Base-by-base conservation (phyloP, 2,329 filamentous ascomycete species). In the Trichoderma sp. region DNA sequence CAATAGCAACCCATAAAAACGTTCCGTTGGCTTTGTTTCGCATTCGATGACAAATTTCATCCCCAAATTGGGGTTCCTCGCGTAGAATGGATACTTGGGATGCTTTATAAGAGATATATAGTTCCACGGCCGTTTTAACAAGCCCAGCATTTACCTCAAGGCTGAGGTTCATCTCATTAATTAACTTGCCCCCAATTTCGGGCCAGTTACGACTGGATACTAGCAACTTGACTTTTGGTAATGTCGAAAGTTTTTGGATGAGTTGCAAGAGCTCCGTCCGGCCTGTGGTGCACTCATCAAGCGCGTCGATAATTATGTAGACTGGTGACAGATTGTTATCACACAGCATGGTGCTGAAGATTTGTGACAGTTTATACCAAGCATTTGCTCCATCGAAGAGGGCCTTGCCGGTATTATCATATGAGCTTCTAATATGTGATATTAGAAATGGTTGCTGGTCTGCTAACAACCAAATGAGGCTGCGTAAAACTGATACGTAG, bases 261-360 rank as follows among this genome's bases (percentile, higher is more conserved):
- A 83, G 71, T 0, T 78, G 53, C 11, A 85, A 73, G 5, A 85
- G 79, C 52, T 76, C 57, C 49, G 58, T 68, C 82, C 85, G 56
- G 19, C 52, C 47, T 53, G 24, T 14, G 0, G 8, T 31, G 27
- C 65, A 68, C 72, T 85, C 83, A 66, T 86, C 83, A 0, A 86
- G 79, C 1, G 82, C 83, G 73, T 86, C 82, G 55, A 86, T 73
- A 13, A 85, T 70, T 5, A 86, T 64, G 70, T 77, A 76, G 0
- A 75, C 75, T 0, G 11, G 70, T 0, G 73, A 16, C 2, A 81
- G 67, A 5, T 14, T 72, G 2, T 70, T 68, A 61, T 84, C 80
- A 11, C 76, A 16, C 1, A 86, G 70, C 14, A 86, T 82, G 5
- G 72, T 70, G 0, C 16, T 70, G 0, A 86, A 77, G 5, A 85